phyloP scores from a whole-genome alignment of 495 filamentous ascomycete genomes.

The Xanthoparmelia taractica region DNA sequence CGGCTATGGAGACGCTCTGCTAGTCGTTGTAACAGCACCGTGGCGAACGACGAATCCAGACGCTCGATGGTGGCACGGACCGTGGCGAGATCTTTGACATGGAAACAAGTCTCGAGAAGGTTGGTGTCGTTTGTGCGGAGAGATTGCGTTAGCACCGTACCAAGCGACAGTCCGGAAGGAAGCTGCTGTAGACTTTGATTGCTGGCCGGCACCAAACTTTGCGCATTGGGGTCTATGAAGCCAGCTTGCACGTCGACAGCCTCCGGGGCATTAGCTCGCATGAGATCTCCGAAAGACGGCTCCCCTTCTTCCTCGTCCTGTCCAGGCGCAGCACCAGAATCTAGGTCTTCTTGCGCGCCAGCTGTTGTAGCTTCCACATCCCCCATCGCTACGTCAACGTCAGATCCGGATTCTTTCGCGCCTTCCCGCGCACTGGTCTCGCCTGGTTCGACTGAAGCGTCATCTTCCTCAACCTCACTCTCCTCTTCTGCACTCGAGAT shows the following conservation, averaged over 20 bases:
- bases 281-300: conserved; percentile 82
- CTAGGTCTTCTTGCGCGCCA: conserved; percentile 32
- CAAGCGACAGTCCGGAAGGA: conserved; percentile 71
- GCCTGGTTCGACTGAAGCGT: conserved; percentile 33
- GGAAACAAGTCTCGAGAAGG: conserved; percentile 87
- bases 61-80: conserved; percentile 84
- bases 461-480: conserved; percentile 36
- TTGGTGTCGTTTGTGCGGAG: conserved; percentile 81
- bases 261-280: conserved; percentile 59
- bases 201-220: conserved; percentile 26
- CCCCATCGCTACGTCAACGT: conserved; percentile 46
- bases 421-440: background rate
- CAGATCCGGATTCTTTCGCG: conserved; percentile 24
- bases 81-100: conserved; percentile 60
- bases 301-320: conserved; percentile 44
- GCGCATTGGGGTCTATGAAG: conserved; percentile 42
- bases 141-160: conserved; percentile 84
- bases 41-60: conserved; percentile 74
- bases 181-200: conserved; percentile 39
- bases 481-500: conserved; percentile 46
- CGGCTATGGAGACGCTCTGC: conserved; percentile 79
- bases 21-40: conserved; percentile 68
- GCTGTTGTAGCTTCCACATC: conserved; percentile 39
- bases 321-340: conserved; percentile 25
- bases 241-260: conserved; percentile 69